Conservation (phyloP, 495 filamentous ascomycete species). For the Penicillium soppii region DNA sequence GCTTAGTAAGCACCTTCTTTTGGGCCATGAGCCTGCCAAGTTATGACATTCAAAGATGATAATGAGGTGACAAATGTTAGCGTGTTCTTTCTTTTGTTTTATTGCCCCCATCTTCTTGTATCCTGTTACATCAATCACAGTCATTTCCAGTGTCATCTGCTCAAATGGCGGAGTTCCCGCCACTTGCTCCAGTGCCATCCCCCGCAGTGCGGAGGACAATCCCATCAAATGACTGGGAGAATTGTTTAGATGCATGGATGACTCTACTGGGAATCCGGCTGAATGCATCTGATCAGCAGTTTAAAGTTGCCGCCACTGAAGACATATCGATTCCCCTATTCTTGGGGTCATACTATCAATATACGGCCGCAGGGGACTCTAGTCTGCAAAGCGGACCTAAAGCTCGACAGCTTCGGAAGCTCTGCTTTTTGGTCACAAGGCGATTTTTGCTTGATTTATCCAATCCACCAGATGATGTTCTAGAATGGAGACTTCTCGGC, state of each 20-base stretch:
- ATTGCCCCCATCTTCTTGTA: neutral
- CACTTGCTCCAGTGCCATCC: constrained; percentile 73
- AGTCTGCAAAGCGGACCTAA: constrained; percentile 44
- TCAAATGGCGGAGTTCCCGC: constrained; percentile 55
- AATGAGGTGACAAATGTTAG: neutral
- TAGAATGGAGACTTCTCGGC: constrained; percentile 41
- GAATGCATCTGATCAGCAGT: constrained; percentile 52
- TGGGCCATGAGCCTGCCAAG: constrained; percentile 1
- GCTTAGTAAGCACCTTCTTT: constrained; percentile 26
- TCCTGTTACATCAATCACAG: neutral
- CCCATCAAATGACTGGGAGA: constrained; percentile 69
- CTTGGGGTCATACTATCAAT: constrained; percentile 59
- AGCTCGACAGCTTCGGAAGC: constrained; percentile 54
- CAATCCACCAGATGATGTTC: constrained; percentile 23
- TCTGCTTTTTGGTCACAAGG: constrained; percentile 61
- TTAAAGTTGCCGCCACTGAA: constrained; percentile 45
- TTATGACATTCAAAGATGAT: constrained; percentile 1
- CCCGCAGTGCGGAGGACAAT: constrained; percentile 64
- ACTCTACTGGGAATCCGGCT: constrained; percentile 62
- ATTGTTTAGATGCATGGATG: constrained; percentile 76
- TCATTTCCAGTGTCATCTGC: neutral
- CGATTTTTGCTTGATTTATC: constrained; percentile 32
- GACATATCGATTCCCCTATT: constrained; percentile 60
- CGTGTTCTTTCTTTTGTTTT: constrained; percentile 5
- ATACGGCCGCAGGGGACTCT: constrained; percentile 43